phyloP scores from a whole-genome alignment of 768 basidiomycete species.

The Mycena filopes region DNA sequence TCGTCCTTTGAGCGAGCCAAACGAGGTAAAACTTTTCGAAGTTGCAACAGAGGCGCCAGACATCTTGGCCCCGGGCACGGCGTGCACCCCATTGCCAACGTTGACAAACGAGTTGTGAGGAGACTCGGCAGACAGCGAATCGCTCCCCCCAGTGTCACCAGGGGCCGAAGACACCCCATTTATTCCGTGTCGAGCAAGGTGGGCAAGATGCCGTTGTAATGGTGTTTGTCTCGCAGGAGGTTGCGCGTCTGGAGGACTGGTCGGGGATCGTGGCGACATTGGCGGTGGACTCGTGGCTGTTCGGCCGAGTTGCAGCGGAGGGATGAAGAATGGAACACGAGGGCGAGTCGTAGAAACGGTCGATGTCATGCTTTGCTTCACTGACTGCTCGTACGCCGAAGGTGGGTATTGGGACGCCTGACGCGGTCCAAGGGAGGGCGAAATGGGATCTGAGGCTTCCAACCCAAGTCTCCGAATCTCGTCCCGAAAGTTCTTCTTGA shows the following conservation, averaged over 20 bases:
- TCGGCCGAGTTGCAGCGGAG: conserved; percentile 63
- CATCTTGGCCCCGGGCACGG: conserved; percentile 49
- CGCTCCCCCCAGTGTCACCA: conserved; percentile 67
- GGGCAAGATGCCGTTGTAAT: conserved; percentile 82
- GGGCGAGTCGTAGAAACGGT: conserved; percentile 50
- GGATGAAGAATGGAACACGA: conserved; percentile 57
- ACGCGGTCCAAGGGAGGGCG: conserved; percentile 51
- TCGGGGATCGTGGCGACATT: conserved; percentile 51
- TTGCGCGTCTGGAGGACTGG: conserved; percentile 37
- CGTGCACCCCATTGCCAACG: conserved; percentile 64
- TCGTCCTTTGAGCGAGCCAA: conserved; percentile 75
- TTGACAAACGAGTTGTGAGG: conserved; percentile 83
- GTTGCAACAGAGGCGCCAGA: conserved; percentile 70
- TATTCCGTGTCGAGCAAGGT: conserved; percentile 85
- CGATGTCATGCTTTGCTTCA: conserved; percentile 57
- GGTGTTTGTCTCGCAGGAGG: conserved; percentile 70
- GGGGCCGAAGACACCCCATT: conserved; percentile 84
- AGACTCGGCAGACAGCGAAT: conserved; percentile 72
- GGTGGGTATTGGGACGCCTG: conserved; percentile 55
- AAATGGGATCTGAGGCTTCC: conserved; percentile 61
- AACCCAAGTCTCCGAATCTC: conserved; percentile 80
- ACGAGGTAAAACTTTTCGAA: conserved; percentile 67
- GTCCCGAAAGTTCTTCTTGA: conserved; percentile 85
- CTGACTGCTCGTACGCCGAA: conserved; percentile 61
- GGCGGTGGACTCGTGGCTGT: conserved; percentile 57